Evolutionary conservation across 805 yeast genomes (phyloP).

Genomic region (Danielia reshetovae): DNA sequence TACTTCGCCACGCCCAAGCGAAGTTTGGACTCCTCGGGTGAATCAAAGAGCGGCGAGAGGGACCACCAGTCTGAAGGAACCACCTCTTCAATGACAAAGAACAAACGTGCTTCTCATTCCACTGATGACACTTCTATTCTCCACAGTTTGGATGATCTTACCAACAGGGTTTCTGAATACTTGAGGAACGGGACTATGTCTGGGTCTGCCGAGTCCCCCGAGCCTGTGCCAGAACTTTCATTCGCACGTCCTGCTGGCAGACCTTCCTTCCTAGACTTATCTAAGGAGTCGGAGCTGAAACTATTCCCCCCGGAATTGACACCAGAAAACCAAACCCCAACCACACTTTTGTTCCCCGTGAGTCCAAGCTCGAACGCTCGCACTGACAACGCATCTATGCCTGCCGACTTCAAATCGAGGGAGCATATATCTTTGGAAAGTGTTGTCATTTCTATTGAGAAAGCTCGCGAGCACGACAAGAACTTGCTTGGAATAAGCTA

Average conservation of each 20-base stretch:
- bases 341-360: background rate
- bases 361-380: background rate
- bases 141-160: conserved; percentile 26
- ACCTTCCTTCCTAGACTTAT: background rate
- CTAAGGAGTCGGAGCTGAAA: too few relatives aligned
- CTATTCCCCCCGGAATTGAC: background rate
- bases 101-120: conserved; percentile 11
- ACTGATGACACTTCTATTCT: conserved; percentile 25
- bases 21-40: background rate
- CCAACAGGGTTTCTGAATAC: conserved; percentile 22
- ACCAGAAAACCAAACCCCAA: background rate
- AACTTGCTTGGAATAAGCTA: background rate
- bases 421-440: background rate
- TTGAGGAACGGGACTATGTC: too few relatives aligned
- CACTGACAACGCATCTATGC: too few relatives aligned
- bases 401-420: background rate
- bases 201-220: background rate
- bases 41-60: background rate
- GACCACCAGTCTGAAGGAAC: background rate
- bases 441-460: background rate
- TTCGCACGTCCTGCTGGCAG: too few relatives aligned
- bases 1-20: too few relatives aligned
- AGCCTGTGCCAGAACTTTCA: background rate
- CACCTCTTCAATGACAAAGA: background rate
- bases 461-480: background rate